Base-by-base conservation (phyloP, 768 basidiomycete species). In the Paxillus rubicundulus region DNA sequence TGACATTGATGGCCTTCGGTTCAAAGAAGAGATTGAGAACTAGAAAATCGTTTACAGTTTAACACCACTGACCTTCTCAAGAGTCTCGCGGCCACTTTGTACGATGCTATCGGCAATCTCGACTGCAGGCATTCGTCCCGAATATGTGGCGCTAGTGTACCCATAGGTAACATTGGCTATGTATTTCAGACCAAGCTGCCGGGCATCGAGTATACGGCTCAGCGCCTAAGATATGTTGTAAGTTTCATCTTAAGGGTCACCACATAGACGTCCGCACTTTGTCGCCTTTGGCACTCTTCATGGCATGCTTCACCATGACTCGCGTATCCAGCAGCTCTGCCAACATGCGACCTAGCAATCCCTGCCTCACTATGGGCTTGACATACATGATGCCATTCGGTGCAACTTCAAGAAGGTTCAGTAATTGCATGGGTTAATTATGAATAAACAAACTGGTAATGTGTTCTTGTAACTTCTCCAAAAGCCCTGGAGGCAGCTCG, bases 71-170 rank as follows among this genome's bases (percentile, higher is more conserved):
- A 88, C 95, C 82, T 93, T 92, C 70, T 98, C 96, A 18, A 98
- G 74, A 0, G 92, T 98, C 71, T 98, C 95, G 37, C 97, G 79
- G 5, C 97, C 96, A 39, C 84, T 95, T 72, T 98, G 94, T 0
- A 99, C 96, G 60, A 98, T 98, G 51, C 92, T 92, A 62, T 99
- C 97, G 0, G 97, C 97, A 37, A 99, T 92, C 68, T 98, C 95
- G 17, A 98, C 95, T 9, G 91, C 92, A 20, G 97, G 97, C 97
- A 99, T 98, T 44, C 97, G 78, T 2, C 97, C 97, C 14, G 95
- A 98, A 64, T 85, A 97, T 1, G 89, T 88, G 2, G 97, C 97
- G 54, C 89, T 80, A 0, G 96, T 98, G 65, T 99, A 98, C 0
- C 97, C 96, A 61, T 99, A 98, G 0, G 92, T 98, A 37, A 91